Evolutionary conservation across 2,329 filamentous ascomycete genomes (phyloP), one percentile per base, ranked within the genome.

Genomic region (Fusarium guadeloupense): DNA sequence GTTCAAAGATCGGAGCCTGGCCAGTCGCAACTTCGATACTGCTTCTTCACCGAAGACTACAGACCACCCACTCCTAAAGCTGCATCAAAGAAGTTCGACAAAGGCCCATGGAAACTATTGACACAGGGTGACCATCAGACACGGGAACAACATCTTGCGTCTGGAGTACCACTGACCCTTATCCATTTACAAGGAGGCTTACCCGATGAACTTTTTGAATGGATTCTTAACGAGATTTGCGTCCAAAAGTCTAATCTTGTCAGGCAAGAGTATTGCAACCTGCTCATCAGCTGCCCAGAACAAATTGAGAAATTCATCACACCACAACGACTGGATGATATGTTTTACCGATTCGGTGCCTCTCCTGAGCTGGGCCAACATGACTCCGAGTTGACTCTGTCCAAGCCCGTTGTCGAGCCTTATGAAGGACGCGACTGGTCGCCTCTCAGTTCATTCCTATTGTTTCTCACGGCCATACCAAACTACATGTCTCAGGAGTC

Each of bases 201-300:
- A 12, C 85, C 89, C 0, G 85, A 91, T 56, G 82, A 89, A 49
- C 69, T 92, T 1, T 81, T 91, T 43, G 67, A 82, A 14, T 93
- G 90, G 90, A 77, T 92, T 4, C 69, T 90, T 6, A 76, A 84
- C 43, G 82, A 88, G 75, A 76, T 88, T 19, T 84, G 82, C 49
- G 71, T 77, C 3, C 86, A 90, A 66, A 74, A 77, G 34, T 82
- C 83, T 26, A 76, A 80, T 35, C 79, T 84, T 38, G 71, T 91
- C 35, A 81, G 86, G 43, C 73, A 80, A 49, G 84, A 88, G 54
- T 92, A 92, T 70, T 77, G 81, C 49, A 81, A 81, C 38, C 73
- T 92, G 5, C 75, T 84, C 46, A 75, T 78, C 28, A 70, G 76
- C 43, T 81, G 79, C 43, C 60, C 73, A 1, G 75, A 79, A 19